Conservation (phyloP, 1,284 basidiomycete species). For the Cryptococcus floricola region DNA sequence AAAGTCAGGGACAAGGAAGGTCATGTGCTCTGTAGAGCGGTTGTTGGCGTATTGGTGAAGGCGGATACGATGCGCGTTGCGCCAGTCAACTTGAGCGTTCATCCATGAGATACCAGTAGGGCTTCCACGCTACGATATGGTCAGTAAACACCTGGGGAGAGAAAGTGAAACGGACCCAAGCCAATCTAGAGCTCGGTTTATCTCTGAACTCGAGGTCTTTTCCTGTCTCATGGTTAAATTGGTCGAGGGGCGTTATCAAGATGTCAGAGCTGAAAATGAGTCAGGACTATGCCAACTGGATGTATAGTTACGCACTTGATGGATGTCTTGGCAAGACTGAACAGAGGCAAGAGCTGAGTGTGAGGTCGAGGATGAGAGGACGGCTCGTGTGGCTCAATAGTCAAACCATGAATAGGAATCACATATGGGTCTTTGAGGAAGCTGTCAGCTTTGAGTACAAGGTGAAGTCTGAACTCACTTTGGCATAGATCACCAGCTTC, state of each 20-base stretch:
- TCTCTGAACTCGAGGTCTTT: conserved; percentile 50
- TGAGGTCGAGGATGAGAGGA: conserved; percentile 45
- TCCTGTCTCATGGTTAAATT: conserved; percentile 45
- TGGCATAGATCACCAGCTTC: conserved; percentile 45
- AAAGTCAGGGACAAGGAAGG: conserved; percentile 32
- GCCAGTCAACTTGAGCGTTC: conserved; percentile 46
- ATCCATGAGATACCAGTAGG: conserved; percentile 52
- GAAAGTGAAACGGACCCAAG: conserved; percentile 44
- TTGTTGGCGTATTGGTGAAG: conserved; percentile 49
- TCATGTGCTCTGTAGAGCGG: conserved; percentile 16
- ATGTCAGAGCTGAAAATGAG: conserved; percentile 48
- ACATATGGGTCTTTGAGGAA: conserved; percentile 41
- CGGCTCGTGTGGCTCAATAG: conserved; percentile 41
- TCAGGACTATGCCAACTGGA: neutral
- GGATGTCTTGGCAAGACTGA: conserved; percentile 47
- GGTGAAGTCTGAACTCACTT: conserved; percentile 23
- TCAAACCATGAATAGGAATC: conserved; percentile 44
- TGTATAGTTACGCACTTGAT: conserved; percentile 32
- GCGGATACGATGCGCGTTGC: conserved; percentile 49
- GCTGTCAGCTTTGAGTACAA: neutral
- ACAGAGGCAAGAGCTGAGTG: conserved; percentile 44
- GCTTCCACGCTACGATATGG: conserved; percentile 35
- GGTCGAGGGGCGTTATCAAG: conserved; percentile 52
- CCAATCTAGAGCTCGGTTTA: conserved; percentile 47
- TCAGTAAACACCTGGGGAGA: neutral